Evolutionary conservation across 2,329 filamentous ascomycete species (phyloP).

Genomic region (Phyllosticta citrichinensis): DNA sequence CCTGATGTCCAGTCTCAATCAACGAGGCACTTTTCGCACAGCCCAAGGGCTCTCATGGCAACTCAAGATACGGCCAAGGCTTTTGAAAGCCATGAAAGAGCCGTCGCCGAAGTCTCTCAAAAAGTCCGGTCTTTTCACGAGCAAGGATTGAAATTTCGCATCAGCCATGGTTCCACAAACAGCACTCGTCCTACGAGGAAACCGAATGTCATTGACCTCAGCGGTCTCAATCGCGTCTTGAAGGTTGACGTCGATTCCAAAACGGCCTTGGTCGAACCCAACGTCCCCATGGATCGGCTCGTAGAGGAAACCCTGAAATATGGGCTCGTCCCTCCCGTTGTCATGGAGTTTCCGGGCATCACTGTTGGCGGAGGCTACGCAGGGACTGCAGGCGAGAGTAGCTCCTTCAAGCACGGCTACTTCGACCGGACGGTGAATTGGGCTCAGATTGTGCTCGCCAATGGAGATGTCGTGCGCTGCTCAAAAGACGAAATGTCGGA

Average conservation of each 20-base stretch:
- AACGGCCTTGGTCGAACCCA: conserved; percentile 58
- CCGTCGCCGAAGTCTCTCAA: conserved; percentile 37
- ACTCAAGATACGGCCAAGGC: background rate
- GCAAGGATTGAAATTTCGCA: conserved; percentile 51
- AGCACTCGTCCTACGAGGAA: conserved; percentile 49
- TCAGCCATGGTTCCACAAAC: conserved; percentile 69
- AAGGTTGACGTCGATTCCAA: conserved; percentile 43
- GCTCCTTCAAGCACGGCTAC: conserved; percentile 53
- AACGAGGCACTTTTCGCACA: background rate
- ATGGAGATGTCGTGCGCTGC: conserved; percentile 47
- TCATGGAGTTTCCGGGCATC: conserved; percentile 65
- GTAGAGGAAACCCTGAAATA: conserved; percentile 46
- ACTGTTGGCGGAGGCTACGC: conserved; percentile 59
- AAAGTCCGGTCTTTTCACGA: conserved; percentile 41
- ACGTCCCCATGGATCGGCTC: conserved; percentile 57
- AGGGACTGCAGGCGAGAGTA: conserved; percentile 59
- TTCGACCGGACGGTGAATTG: conserved; percentile 53
- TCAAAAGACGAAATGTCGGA: conserved; percentile 47
- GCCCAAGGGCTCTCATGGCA: background rate
- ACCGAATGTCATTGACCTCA: conserved; percentile 53
- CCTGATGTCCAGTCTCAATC: background rate
- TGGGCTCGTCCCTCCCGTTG: conserved; percentile 52
- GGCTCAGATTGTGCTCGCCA: conserved; percentile 55
- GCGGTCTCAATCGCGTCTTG: conserved; percentile 52
- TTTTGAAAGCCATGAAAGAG: conserved; percentile 31